Conservation (phyloP, 2,329 filamentous ascomycete genomes). For the Aspergillus latus region DNA sequence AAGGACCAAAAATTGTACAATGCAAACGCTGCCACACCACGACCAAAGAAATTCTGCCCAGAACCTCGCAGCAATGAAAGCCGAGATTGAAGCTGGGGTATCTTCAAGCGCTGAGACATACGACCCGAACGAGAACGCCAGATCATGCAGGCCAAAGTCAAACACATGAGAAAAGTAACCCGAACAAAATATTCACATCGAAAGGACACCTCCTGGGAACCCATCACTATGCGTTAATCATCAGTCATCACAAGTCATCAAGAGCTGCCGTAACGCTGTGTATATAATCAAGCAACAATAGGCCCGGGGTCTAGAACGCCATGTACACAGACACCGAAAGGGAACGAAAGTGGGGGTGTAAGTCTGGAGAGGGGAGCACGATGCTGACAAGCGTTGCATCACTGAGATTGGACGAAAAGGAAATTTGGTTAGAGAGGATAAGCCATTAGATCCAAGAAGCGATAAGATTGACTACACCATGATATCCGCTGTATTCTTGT, state of each 20-base stretch:
- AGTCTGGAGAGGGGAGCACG: neutral
- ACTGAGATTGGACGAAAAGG: constrained; percentile 3
- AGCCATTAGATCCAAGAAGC: neutral
- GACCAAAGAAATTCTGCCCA: constrained; percentile 27
- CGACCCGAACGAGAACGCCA: constrained; percentile 30
- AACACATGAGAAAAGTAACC: constrained; percentile 16
- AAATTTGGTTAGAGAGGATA: neutral
- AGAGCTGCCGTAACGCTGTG: constrained; percentile 20
- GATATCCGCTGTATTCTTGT: constrained; percentile 38
- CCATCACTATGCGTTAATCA: constrained; percentile 37
- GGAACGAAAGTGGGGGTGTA: constrained; percentile 4
- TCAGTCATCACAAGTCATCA: constrained; percentile 41
- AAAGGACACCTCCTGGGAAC: constrained; percentile 22
- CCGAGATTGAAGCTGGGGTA: constrained; percentile 32
- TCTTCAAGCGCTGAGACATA: constrained; percentile 37
- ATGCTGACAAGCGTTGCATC: neutral
- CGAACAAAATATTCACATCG: constrained; percentile 19
- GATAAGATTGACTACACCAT: constrained; percentile 24
- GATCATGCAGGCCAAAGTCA: constrained; percentile 27
- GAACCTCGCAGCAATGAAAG: constrained; percentile 22
- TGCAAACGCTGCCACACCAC: constrained; percentile 22
- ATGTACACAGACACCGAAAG: constrained; percentile 18
- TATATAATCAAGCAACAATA: constrained; percentile 20
- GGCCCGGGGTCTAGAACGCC: constrained; percentile 21
- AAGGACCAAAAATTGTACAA: constrained; percentile 1